These are phyloP conservation scores for Penicillium parvum DNA, from an alignment of 495 filamentous ascomycete genomes.

Conservation along the genomic window DNA sequence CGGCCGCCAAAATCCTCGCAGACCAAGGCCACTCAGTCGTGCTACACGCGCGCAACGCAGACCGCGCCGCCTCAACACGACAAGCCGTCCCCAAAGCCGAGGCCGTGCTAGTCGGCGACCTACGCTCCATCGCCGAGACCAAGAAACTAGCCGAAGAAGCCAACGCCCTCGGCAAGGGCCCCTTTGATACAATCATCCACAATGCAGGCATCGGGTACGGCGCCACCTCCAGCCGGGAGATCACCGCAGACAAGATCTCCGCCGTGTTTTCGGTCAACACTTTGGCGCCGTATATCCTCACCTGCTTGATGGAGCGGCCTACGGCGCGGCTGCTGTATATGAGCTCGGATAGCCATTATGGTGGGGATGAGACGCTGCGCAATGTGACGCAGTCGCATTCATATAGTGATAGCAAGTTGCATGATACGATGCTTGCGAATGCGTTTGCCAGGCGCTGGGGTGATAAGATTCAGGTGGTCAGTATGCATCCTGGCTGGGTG, in stretches of 20 bases:
- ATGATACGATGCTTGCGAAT: constrained; percentile 51
- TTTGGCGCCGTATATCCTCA: constrained; percentile 54
- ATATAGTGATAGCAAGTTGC: constrained; percentile 52
- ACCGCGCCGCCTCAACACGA: constrained; percentile 42
- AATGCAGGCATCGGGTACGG: constrained; percentile 51
- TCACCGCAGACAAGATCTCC: constrained; percentile 44
- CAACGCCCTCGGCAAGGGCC: constrained; percentile 34
- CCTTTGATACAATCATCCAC: constrained; percentile 55
- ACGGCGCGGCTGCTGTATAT: constrained; percentile 47
- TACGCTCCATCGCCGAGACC: constrained; percentile 48
- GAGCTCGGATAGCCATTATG: constrained; percentile 46
- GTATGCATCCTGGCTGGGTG: constrained; percentile 61
- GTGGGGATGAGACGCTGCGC: constrained; percentile 41
- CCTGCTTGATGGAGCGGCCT: constrained; percentile 48
- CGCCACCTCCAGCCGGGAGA: constrained; percentile 25
- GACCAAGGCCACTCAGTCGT: constrained; percentile 51
- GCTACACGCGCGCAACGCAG: constrained; percentile 52
- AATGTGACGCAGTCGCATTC: constrained; percentile 31
- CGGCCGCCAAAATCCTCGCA: constrained; percentile 46
- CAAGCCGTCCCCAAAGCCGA: constrained; percentile 45
- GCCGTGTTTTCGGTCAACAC: constrained; percentile 54
- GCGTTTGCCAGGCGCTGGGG: constrained; percentile 48
- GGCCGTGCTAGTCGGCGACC: constrained; percentile 47
- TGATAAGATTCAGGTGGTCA: constrained; percentile 43
- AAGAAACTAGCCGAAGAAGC: constrained; percentile 50